Percentiles rank a stretch among this genome's conserved stretches.
These are phyloP conservation scores for Leccinum subatratum DNA, from an alignment of 1,284 basidiomycete genomes.

Conservation along the genomic window DNA sequence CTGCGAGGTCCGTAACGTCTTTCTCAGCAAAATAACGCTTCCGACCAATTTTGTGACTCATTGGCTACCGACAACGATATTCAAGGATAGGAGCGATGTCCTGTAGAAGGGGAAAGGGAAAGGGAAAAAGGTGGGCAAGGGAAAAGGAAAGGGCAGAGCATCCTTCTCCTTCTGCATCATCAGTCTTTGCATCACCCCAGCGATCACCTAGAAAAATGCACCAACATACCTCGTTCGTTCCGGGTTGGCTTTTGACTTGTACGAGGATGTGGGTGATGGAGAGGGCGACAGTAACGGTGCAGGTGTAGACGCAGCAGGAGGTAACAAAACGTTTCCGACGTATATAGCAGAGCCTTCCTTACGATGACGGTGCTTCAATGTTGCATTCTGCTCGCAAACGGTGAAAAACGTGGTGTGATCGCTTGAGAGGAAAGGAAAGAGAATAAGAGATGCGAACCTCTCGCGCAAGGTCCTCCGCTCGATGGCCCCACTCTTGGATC, in stretches of 20 bases:
- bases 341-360: slow-evolving; percentile 20
- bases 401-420: slow-evolving; percentile 6
- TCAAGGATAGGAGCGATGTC: too few relatives aligned
- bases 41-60: too few relatives aligned
- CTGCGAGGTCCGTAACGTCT: too few relatives aligned
- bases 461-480: slow-evolving; percentile 17
- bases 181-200: slow-evolving; percentile 77
- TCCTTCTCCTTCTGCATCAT: slow-evolving; percentile 80
- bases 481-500: slow-evolving; percentile 10
- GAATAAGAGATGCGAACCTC: slow-evolving; percentile 10
- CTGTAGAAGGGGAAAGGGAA: too few relatives aligned
- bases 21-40: too few relatives aligned
- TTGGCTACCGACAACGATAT: too few relatives aligned
- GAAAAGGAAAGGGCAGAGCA: too few relatives aligned
- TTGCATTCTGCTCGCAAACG: slow-evolving; percentile 31
- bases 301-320: not conserved
- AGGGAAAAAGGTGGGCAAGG: too few relatives aligned
- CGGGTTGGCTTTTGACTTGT: slow-evolving; percentile 37
- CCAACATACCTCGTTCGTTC: slow-evolving; percentile 1
- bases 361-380: slow-evolving; percentile 49
- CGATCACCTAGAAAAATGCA: slow-evolving; percentile 47
- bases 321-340: slow-evolving; percentile 9
- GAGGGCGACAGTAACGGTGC: not conserved
- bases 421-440: not conserved
- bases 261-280: slow-evolving; percentile 32